Base-by-base conservation (phyloP, 371 early-diverging fungal species). In the Dichotomocladium elegans region DNA sequence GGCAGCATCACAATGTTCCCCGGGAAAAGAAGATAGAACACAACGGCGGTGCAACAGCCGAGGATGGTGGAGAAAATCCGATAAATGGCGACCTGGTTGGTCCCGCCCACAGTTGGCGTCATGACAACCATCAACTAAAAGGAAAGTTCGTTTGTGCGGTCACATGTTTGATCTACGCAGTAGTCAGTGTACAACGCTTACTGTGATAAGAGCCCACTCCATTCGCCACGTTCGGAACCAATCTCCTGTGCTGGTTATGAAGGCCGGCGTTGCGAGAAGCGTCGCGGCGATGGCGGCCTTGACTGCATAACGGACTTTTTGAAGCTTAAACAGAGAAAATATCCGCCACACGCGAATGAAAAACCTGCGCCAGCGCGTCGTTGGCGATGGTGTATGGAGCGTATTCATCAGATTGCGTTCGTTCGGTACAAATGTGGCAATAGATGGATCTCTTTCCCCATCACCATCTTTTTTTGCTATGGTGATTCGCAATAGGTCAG, bases 31-130 rank as follows among this genome's bases (percentile, higher is more conserved):
- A 72, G 53, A 29, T 85, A 89, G 3, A 84, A 73, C 0, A 68
- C 31, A 33, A 79, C 82, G 7, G 90, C 89, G 0, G 64, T 53
- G 26, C 70, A 73, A 5, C 86, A 89, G 9, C 91, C 92, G 2
- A 81, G 60, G 8, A 86, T 57, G 0, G 92, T 93, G 5, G 92
- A 89, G n/a, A 87, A 70, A 2, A 90, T 72, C 19, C 92, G 85
- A 61, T 88, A 88, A 3, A 90, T 47, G 21, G 87, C 88, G 8
- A 86, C 80, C 0, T 84, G 44, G 41, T 88, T 88, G 1, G 92
- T 85, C 1, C 88, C 91, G 17, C 94, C 94, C 0, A 90, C 89
- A 0, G 92, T 91, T 6, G 92, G 92, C 1, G 86, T 87, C 90
- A 93, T 89, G 15, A 92, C 86, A 2, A 89, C 88, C 56, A 88